A percentile compares a stretch with the other conserved stretches of the same genome.
These are phyloP conservation scores for Zymoseptoria crescenta DNA, from an alignment of 2,329 filamentous ascomycete species.

Conservation along the genomic window DNA sequence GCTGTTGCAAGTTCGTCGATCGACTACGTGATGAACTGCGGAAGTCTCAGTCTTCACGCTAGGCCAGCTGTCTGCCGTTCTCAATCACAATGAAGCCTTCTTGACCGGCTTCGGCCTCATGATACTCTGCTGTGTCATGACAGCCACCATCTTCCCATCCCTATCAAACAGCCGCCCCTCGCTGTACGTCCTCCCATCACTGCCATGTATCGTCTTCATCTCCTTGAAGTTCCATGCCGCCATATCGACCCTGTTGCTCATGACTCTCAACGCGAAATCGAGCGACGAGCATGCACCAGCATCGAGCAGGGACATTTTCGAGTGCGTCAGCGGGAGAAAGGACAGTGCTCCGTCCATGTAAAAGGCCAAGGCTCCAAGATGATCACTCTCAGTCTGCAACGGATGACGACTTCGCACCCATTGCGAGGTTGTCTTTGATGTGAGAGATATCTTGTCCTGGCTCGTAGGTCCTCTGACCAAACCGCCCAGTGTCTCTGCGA, in stretches of 20 bases:
- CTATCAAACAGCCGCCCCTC: conserved; percentile 42
- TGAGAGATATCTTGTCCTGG: not conserved
- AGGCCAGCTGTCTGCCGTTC: not conserved
- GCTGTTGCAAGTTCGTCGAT: not conserved
- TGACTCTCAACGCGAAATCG: conserved; percentile 45
- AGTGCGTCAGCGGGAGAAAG: conserved; percentile 39
- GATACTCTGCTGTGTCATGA: conserved; percentile 43
- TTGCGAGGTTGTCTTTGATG: not conserved
- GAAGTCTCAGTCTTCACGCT: not conserved
- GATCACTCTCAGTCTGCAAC: conserved; percentile 19
- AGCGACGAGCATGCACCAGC: conserved; percentile 39
- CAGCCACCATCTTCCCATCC: conserved; percentile 38
- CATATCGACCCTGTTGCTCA: conserved; percentile 34
- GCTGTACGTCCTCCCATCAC: conserved; percentile 38
- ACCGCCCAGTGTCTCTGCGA: not conserved
- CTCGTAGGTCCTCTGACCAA: not conserved
- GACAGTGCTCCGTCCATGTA: conserved; percentile 39
- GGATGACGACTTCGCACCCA: conserved; percentile 13
- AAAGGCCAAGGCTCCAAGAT: conserved; percentile 36
- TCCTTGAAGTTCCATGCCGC: conserved; percentile 40
- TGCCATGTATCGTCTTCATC: conserved; percentile 32
- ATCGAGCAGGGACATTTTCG: conserved; percentile 39
- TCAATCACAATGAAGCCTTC: not conserved
- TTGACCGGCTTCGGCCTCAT: conserved; percentile 18
- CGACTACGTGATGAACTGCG: not conserved